phyloP scores from a whole-genome alignment of 495 filamentous ascomycete genomes.

The Mytilinidion resinicola region DNA sequence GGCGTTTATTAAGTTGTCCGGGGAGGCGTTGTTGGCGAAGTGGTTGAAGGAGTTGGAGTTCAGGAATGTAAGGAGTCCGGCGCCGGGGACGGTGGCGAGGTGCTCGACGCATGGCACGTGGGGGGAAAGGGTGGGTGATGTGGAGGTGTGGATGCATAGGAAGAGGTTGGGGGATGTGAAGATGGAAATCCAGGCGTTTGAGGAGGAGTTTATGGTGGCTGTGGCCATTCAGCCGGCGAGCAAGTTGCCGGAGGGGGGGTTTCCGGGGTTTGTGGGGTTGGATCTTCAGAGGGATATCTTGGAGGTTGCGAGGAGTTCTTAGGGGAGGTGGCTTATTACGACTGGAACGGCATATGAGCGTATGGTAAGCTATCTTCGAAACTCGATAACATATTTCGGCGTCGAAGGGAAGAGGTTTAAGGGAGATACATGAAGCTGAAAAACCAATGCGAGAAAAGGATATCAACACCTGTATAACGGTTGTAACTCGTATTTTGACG shows the following conservation, averaged over 20 bases:
- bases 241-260: slow-evolving; percentile 12
- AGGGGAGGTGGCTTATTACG: background rate
- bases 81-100: slow-evolving; percentile 32
- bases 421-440: too few species aligned
- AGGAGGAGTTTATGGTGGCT: slow-evolving; percentile 56
- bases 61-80: slow-evolving; percentile 53
- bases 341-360: too few species aligned
- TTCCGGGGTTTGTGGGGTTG: slow-evolving; percentile 18
- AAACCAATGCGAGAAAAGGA: too few species aligned
- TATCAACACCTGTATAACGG: too few species aligned
- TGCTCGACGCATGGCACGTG: slow-evolving; percentile 38
- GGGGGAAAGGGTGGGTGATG: slow-evolving; percentile 48
- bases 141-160: slow-evolving; percentile 48
- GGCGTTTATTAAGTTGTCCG: slow-evolving; percentile 90
- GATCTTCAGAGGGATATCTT: slow-evolving; percentile 16
- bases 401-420: too few species aligned
- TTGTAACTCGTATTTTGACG: too few species aligned
- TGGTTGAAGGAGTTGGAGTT: slow-evolving; percentile 72
- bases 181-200: slow-evolving; percentile 57
- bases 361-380: too few species aligned
- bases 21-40: slow-evolving; percentile 73
- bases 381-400: too few species aligned
- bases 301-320: background rate
- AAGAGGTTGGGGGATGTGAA: slow-evolving; percentile 46
- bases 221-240: slow-evolving; percentile 44